These are phyloP conservation scores for Botrytis squamosa DNA, from an alignment of 2,329 filamentous ascomycete genomes.

Conservation along the genomic window DNA sequence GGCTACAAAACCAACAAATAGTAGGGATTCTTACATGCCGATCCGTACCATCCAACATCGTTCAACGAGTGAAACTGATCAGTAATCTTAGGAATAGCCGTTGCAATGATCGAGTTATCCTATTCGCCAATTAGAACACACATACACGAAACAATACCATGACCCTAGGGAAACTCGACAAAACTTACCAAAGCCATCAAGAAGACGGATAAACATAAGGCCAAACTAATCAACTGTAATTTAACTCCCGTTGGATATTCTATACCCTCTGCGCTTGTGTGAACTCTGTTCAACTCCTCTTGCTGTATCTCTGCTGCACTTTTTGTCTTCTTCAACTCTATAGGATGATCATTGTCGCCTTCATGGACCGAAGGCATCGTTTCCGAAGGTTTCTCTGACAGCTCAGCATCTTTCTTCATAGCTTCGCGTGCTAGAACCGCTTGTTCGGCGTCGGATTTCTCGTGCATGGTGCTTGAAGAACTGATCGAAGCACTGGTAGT, in stretches of 20 bases:
- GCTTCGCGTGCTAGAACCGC: not conserved
- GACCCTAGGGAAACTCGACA: too few species aligned
- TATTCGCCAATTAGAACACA: not conserved
- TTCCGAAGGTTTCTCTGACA: not conserved
- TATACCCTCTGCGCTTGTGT: constrained; percentile 34
- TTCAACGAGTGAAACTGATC: constrained; percentile 50
- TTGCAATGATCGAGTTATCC: constrained; percentile 39
- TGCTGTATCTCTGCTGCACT: constrained; percentile 23
- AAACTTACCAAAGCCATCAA: constrained; percentile 31
- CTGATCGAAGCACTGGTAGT: constrained; percentile 7
- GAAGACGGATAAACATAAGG: constrained; percentile 37
- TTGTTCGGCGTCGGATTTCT: not conserved
- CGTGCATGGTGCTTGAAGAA: constrained; percentile 2
- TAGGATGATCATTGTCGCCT: not conserved
- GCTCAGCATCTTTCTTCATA: not conserved
- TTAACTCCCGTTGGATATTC: constrained; percentile 38
- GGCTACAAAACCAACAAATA: not conserved
- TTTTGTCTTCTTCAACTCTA: constrained; percentile 16
- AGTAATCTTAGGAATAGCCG: constrained; percentile 57
- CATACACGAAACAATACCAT: too few species aligned
- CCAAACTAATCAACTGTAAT: constrained; percentile 34
- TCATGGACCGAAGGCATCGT: not conserved
- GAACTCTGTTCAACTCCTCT: constrained; percentile 31
- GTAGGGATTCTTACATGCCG: constrained; percentile 49
- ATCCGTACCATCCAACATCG: constrained; percentile 57